Evolutionary conservation across 2,329 filamentous ascomycete species (phyloP).

Genomic region (Monosporascus sp.): DNA sequence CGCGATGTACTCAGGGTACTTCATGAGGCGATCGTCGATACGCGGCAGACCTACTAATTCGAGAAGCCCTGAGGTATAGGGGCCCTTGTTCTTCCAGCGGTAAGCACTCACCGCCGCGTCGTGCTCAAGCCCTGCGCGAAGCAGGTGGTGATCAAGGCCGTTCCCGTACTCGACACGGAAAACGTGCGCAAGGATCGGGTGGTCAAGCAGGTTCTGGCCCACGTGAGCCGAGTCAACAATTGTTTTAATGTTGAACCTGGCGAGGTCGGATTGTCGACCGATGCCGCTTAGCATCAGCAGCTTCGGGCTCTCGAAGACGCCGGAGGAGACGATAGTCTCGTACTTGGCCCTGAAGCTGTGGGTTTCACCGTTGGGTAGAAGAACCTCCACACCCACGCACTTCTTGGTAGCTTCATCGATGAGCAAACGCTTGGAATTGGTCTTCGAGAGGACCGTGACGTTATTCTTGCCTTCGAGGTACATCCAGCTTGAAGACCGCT

Average conservation of each 20-base stretch:
- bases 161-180: constrained; percentile 39
- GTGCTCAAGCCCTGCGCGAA: constrained; percentile 31
- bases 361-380: constrained; percentile 35
- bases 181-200: constrained; percentile 49
- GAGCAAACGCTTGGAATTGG: constrained; percentile 48
- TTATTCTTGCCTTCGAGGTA: constrained; percentile 51
- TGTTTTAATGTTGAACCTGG: constrained; percentile 47
- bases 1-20: constrained; percentile 40
- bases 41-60: constrained; percentile 53
- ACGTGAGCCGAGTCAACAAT: constrained; percentile 56
- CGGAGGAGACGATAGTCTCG: constrained; percentile 45
- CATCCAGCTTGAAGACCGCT: constrained; percentile 46
- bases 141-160: constrained; percentile 35
- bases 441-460: constrained; percentile 44
- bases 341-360: constrained; percentile 41
- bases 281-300: constrained; percentile 62
- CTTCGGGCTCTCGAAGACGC: constrained; percentile 60
- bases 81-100: constrained; percentile 32
- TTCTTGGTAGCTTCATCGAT: constrained; percentile 39
- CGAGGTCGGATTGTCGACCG: constrained; percentile 49
- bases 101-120: constrained; percentile 32
- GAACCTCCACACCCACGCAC: constrained; percentile 42
- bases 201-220: constrained; percentile 60
- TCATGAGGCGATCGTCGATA: constrained; percentile 50
- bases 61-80: constrained; percentile 36